Percentiles rank a stretch among this genome's conserved stretches.
phyloP scores from a whole-genome alignment of 2,329 filamentous ascomycete genomes.

The Pseudogymnoascus sp. region DNA sequence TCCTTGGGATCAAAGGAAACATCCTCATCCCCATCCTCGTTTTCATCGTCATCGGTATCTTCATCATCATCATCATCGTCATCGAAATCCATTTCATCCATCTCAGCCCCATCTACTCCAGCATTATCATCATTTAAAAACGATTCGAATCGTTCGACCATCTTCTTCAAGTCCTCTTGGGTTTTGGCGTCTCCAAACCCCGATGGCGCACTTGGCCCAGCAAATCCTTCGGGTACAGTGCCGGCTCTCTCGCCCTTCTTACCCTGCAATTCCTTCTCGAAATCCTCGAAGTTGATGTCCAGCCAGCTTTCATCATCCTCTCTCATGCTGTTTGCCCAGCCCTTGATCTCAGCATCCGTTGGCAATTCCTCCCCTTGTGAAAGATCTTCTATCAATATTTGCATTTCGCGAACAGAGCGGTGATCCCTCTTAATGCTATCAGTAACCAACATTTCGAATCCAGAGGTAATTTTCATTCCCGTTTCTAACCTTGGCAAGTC shows the following conservation, averaged over 20 bases:
- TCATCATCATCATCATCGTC: slow-evolving; percentile 39
- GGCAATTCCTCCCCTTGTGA: slow-evolving; percentile 59
- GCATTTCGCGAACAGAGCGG: slow-evolving; percentile 64
- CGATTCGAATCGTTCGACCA: slow-evolving; percentile 86
- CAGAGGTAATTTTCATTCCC: slow-evolving; percentile 84
- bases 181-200: slow-evolving; percentile 59
- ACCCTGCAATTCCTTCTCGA: slow-evolving; percentile 69
- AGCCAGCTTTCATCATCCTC: slow-evolving; percentile 87
- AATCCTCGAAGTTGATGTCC: slow-evolving; percentile 82
- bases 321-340: slow-evolving; percentile 54
- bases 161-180: slow-evolving; percentile 74
- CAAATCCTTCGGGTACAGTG: slow-evolving; percentile 17
- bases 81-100: slow-evolving; percentile 61
- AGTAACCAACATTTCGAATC: slow-evolving; percentile 78
- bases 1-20: slow-evolving; percentile 68
- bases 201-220: slow-evolving; percentile 25
- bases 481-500: slow-evolving; percentile 44
- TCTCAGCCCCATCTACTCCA: slow-evolving; percentile 68
- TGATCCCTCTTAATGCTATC: slow-evolving; percentile 62
- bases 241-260: slow-evolving; percentile 34
- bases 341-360: slow-evolving; percentile 60
- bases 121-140: slow-evolving; percentile 84
- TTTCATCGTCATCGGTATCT: slow-evolving; percentile 45
- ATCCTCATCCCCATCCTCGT: slow-evolving; percentile 64
- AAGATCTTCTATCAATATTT: slow-evolving; percentile 67